phyloP scores from a whole-genome alignment of 2,329 filamentous ascomycete species.

The Pseudocercospora fijiensis region DNA sequence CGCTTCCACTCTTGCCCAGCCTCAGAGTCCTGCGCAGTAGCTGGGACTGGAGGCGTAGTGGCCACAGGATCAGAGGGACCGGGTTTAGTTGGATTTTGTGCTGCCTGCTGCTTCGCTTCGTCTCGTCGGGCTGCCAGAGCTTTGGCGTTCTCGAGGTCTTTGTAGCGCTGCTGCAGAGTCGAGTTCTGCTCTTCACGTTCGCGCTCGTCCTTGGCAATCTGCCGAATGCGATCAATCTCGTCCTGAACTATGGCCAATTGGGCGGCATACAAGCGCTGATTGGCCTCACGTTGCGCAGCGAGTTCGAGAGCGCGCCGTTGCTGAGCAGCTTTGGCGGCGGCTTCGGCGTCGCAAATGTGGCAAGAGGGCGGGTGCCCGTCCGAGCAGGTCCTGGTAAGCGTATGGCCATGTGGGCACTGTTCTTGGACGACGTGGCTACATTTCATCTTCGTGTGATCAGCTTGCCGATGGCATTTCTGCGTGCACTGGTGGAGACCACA shows the following conservation, averaged over 20 bases:
- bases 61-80: not conserved
- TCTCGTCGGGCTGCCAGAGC: not conserved
- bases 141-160: constrained; percentile 45
- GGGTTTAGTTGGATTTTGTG: not conserved
- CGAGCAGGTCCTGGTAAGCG: constrained; percentile 45
- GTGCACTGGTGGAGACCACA: not conserved
- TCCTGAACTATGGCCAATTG: not conserved
- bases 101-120: not conserved
- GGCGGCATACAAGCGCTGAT: not conserved
- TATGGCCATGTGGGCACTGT: not conserved
- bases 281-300: not conserved
- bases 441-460: not conserved
- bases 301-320: constrained; percentile 51
- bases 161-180: constrained; percentile 48
- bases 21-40: not conserved
- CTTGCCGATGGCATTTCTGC: not conserved
- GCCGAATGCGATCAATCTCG: constrained; percentile 37
- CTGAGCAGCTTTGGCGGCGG: constrained; percentile 46
- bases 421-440: not conserved
- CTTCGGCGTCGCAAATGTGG: constrained; percentile 53
- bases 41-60: not conserved
- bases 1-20: not conserved
- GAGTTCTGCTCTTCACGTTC: constrained; percentile 50
- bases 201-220: constrained; percentile 44
- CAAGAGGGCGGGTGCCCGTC: constrained; percentile 45